phyloP scores from a whole-genome alignment of 768 basidiomycete species.

The Jaapia argillacea region DNA sequence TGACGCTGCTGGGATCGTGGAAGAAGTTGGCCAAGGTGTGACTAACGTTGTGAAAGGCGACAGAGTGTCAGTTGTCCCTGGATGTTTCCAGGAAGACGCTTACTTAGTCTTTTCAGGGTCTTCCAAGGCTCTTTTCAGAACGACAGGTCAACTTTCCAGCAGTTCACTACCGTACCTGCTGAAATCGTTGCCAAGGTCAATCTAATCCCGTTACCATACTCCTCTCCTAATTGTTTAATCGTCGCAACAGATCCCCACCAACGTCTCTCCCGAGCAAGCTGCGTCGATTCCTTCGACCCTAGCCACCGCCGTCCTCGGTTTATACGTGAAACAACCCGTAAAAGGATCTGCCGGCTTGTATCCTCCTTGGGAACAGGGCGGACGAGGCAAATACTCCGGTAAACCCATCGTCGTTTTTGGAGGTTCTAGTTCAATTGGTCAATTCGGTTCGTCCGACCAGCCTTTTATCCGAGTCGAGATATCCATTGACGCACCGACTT shows the following conservation, averaged over 20 bases:
- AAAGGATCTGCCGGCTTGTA: constrained; percentile 10
- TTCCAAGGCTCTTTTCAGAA: constrained; percentile 4
- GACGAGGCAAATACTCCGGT: constrained; percentile 19
- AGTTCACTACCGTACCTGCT: constrained; percentile 10
- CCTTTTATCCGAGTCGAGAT: neutral
- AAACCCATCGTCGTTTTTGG: constrained; percentile 21
- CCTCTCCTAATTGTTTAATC: neutral
- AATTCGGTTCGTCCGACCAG: constrained; percentile 15
- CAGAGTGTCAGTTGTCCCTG: constrained; percentile 19
- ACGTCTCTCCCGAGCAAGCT: constrained; percentile 28
- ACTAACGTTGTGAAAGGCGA: constrained; percentile 26
- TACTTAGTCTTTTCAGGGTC: neutral
- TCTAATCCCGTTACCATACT: neutral
- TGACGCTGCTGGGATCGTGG: constrained; percentile 30
- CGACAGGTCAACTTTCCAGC: constrained; percentile 9
- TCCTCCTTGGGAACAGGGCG: constrained; percentile 16
- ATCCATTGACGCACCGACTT: neutral
- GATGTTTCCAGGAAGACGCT: constrained; percentile 1
- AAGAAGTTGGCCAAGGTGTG: constrained; percentile 29
- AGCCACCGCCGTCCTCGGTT: constrained; percentile 25
- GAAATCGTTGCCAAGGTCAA: constrained; percentile 8
- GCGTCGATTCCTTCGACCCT: constrained; percentile 30
- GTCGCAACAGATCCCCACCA: constrained; percentile 22
- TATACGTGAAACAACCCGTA: constrained; percentile 19
- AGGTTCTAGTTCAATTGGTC: constrained; percentile 19